Evolutionary conservation across 257 asterid genomes (phyloP).

Genomic region (Knoxia roxburghii): DNA sequence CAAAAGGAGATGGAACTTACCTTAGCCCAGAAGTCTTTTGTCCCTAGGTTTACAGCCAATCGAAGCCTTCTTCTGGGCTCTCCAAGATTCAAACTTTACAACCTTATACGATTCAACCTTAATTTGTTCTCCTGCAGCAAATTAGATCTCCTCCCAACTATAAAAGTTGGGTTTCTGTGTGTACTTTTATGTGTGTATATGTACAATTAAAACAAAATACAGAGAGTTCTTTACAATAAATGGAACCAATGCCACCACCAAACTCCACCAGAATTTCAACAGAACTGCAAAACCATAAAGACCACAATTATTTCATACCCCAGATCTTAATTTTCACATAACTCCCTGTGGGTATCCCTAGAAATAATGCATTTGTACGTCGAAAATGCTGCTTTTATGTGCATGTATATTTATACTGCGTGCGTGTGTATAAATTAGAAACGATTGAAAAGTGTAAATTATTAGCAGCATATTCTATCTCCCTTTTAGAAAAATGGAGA

Average conservation of each 20-base stretch:
- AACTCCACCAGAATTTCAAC: conserved; percentile 23
- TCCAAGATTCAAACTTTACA: conserved; percentile 17
- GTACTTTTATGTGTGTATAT: conserved; percentile 10
- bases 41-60: conserved; percentile 13
- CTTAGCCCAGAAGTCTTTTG: conserved; percentile 27
- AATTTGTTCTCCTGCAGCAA: neutral
- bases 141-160: conserved; percentile 16
- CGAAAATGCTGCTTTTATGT: neutral
- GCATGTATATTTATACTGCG: conserved; percentile 14
- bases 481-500: conserved; percentile 2
- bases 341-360: neutral
- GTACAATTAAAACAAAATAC: conserved; percentile 8
- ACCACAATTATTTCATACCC: conserved; percentile 17
- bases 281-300: conserved; percentile 10
- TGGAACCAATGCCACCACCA: conserved; percentile 21
- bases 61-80: conserved; percentile 19
- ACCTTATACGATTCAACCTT: conserved; percentile 13
- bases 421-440: conserved; percentile 12
- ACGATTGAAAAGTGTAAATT: conserved; percentile 21
- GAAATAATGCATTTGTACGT: conserved; percentile 9
- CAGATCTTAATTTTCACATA: conserved; percentile 26
- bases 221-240: conserved; percentile 15
- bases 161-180: neutral
- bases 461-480: conserved; percentile 13
- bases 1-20: conserved; percentile 18